Percentiles rank a stretch among this genome's conserved stretches.
Evolutionary conservation across 495 filamentous ascomycete genomes (phyloP).

Genomic region (Hypoxylon subgilvum): DNA sequence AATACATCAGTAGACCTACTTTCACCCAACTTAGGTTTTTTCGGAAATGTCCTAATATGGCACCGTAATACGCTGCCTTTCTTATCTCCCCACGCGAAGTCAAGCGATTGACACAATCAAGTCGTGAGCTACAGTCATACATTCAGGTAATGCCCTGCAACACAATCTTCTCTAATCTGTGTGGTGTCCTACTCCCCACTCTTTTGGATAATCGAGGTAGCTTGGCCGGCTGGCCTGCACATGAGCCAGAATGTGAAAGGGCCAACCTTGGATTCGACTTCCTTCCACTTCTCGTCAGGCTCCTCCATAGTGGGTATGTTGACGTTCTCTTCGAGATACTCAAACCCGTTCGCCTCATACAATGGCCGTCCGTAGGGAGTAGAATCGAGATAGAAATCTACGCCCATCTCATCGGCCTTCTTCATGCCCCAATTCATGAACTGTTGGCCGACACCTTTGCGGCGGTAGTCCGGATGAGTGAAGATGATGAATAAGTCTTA

Average conservation of each 20-base stretch:
- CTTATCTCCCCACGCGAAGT: no score
- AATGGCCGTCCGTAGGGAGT: constrained; percentile 36
- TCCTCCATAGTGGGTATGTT: constrained; percentile 30
- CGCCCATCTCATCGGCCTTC: constrained; percentile 43
- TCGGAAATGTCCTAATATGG: no score
- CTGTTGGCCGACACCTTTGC: constrained; percentile 42
- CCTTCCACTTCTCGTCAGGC: constrained; percentile 43
- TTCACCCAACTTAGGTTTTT: no score
- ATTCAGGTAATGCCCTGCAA: no score
- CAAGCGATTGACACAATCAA: no score
- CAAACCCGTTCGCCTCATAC: constrained; percentile 46
- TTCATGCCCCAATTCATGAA: constrained; percentile 47
- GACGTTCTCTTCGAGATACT: constrained; percentile 30
- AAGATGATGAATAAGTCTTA: constrained; percentile 41
- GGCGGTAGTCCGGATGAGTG: constrained; percentile 41
- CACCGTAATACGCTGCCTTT: no score
- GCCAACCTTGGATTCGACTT: constrained; percentile 37
- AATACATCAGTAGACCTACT: no score
- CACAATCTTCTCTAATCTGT: no score
- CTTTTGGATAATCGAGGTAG: no score
- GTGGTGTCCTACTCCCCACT: no score
- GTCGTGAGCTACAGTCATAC: no score
- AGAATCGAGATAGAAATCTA: constrained; percentile 46
- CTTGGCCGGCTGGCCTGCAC: constrained; percentile 44
- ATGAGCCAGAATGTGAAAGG: constrained; percentile 38